Evolutionary conservation across 2,329 filamentous ascomycete species (phyloP).

Genomic region (Elsinoe ampelina): DNA sequence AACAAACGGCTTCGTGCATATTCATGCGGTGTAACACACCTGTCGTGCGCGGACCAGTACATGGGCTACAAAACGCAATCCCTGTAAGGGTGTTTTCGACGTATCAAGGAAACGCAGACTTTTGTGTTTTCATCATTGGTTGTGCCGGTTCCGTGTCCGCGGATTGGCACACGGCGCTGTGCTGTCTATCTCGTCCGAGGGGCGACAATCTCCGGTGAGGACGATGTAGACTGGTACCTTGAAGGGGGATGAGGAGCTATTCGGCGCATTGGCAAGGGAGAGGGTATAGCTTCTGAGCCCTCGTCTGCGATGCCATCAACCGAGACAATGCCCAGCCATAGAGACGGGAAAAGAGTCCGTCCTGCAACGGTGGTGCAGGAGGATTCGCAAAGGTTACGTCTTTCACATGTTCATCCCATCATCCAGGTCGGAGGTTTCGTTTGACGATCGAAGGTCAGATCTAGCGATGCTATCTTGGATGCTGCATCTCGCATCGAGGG

Average conservation of each 20-base stretch:
- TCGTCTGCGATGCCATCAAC: background rate
- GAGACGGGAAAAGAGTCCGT: background rate
- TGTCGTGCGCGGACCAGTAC: background rate
- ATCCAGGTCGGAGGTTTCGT: background rate
- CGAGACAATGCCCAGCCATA: background rate
- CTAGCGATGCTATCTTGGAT: background rate
- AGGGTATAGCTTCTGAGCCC: background rate
- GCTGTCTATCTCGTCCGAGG: background rate
- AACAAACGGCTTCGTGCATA: background rate
- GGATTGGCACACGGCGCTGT: background rate
- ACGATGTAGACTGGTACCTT: slow-evolving; percentile 4
- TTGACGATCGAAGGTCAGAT: background rate
- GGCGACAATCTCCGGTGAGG: background rate
- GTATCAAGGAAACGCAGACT: slow-evolving; percentile 5
- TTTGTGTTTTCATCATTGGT: background rate
- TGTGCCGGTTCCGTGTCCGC: background rate
- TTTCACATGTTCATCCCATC: slow-evolving; percentile 1
- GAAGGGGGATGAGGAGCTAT: background rate
- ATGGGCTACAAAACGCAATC: background rate
- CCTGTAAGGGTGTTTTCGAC: background rate
- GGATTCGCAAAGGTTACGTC: background rate
- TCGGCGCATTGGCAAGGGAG: background rate
- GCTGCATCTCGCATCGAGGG: background rate
- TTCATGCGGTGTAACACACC: slow-evolving; percentile 1
- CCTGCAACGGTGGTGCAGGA: background rate